A percentile compares a stretch with the other conserved stretches of the same genome.
Evolutionary conservation across 768 basidiomycete species (phyloP).

Genomic region (Guyanaporus albipodus): DNA sequence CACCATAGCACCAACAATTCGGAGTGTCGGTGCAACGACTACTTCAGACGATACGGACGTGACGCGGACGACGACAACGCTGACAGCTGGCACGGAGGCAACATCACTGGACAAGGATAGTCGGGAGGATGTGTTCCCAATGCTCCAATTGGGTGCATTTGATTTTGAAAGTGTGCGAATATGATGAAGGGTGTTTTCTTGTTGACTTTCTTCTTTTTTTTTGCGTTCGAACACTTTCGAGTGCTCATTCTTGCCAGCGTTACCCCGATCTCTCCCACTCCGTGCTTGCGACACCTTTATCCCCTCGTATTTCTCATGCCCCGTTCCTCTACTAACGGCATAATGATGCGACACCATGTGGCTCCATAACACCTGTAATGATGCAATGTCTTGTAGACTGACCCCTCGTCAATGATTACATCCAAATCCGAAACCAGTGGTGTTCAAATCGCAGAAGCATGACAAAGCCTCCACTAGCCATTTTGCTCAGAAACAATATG

Average conservation of each 20-base stretch:
- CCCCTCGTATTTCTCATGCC: neutral
- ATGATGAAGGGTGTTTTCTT: neutral
- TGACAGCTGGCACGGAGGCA: conserved; percentile 15
- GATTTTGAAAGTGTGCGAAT: conserved; percentile 20
- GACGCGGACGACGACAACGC: conserved; percentile 22
- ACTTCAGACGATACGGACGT: conserved; percentile 30
- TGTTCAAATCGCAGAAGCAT: too few relatives aligned
- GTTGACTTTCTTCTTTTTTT: neutral
- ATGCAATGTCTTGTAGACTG: too few relatives aligned
- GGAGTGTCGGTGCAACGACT: conserved; percentile 30
- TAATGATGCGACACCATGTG: conserved; percentile 12
- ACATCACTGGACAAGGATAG: conserved; percentile 9
- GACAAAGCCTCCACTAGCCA: too few relatives aligned
- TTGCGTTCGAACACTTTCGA: neutral
- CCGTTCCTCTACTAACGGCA: conserved; percentile 3
- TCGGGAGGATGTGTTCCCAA: conserved; percentile 7
- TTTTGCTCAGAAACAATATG: too few relatives aligned
- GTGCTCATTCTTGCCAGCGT: conserved; percentile 5
- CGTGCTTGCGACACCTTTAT: conserved; percentile 13
- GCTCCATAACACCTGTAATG: neutral
- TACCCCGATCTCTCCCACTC: neutral
- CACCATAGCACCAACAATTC: conserved; percentile 27
- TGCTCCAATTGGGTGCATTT: conserved; percentile 15
- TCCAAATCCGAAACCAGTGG: too few relatives aligned
- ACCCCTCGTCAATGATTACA: too few relatives aligned